Evolutionary conservation across 2,329 filamentous ascomycete genomes (phyloP), one percentile per base, ranked within the genome.

Genomic region (Fusarium pilosicola): DNA sequence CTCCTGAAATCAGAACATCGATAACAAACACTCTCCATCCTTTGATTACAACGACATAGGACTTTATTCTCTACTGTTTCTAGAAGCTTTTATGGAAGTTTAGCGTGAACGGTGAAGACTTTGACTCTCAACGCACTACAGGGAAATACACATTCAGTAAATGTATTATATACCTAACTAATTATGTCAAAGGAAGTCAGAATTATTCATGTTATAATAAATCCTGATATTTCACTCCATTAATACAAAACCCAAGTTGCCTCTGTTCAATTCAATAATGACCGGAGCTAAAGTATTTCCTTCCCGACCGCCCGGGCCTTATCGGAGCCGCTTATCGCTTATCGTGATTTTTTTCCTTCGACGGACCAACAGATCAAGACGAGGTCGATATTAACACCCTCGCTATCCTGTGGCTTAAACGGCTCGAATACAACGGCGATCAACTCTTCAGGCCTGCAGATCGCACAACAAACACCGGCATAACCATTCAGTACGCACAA

Each of bases 211-310:
- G 20, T 55, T 39, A 17, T 22, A 28, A 28, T 32, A 32, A 32
- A n/a, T 39, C 14, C 20, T 26, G n/a, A 28, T 38, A 38, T 38
- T 8, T 34, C n/a, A 52, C 13, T 36, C n/a, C 49, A 13, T 36
- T 20, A 18, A 55, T 41, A 28, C 24, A 55, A 55, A 38, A 28
- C 28, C 58, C 9, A 18, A 45, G 22, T 34, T 55, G 11, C 41
- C 39, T 41, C 39, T 22, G 22, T 26, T 22, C 14, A 32, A 41
- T 30, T 42, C 32, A 59, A 20, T 20, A 34, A 26, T 45, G 9
- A 15, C 45, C 76, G 76, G 76, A 71, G 51, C 46, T 49, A 45
- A 48, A 34, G 69, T 78, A 78, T 75, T 78, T 77, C 76, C 76
- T 68, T 70, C 51, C 76, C 76, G 73, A 46, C 13, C 34, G 11